Conservation (phyloP, 2,329 filamentous ascomycete species). For the Penicillium sp. region DNA sequence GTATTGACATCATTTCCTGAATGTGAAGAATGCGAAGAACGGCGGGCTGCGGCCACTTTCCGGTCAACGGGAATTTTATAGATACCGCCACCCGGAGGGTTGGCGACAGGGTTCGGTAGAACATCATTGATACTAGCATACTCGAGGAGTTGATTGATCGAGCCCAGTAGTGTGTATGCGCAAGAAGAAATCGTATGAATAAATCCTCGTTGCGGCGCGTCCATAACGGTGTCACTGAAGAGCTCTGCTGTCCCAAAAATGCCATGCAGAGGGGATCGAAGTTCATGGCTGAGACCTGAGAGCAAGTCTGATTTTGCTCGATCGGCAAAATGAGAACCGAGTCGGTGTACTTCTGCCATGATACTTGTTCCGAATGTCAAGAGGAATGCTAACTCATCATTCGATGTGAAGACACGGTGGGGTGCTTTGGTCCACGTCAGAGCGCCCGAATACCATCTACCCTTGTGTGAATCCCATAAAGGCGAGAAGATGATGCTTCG, state of each 20-base stretch:
- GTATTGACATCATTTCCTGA: neutral
- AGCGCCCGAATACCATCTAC: constrained; percentile 24
- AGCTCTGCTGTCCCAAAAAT: constrained; percentile 28
- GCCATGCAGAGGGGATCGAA: constrained; percentile 33
- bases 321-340: constrained; percentile 24
- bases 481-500: constrained; percentile 26
- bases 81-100: neutral
- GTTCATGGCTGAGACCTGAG: constrained; percentile 30
- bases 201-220: constrained; percentile 23
- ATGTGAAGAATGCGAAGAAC: neutral
- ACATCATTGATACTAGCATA: constrained; percentile 24
- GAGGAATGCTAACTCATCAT: constrained; percentile 24
- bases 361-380: constrained; percentile 26
- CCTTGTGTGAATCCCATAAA: constrained; percentile 29
- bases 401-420: constrained; percentile 15
- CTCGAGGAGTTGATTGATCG: constrained; percentile 35
- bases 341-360: constrained; percentile 26
- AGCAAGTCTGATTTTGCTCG: constrained; percentile 32
- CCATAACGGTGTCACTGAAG: constrained; percentile 21
- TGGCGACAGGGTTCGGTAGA: neutral
- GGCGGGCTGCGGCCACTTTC: neutral
- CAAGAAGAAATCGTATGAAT: constrained; percentile 35
- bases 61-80: neutral
- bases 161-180: constrained; percentile 40
- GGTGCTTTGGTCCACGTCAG: constrained; percentile 23